Conservation (phyloP, 2,329 filamentous ascomycete genomes). For the Pseudogymnoascus sp. region DNA sequence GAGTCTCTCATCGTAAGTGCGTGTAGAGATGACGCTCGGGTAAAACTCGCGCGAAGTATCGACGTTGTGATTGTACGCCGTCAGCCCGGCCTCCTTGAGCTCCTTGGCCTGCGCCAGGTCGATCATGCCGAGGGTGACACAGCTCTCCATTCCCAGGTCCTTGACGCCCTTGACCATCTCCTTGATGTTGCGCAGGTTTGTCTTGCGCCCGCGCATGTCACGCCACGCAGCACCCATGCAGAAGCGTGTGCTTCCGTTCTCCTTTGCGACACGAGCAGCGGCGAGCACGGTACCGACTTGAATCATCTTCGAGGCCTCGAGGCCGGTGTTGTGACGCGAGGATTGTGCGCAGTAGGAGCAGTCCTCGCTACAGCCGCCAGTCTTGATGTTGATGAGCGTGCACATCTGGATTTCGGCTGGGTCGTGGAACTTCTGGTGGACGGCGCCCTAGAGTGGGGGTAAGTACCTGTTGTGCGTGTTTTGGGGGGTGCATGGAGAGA, state of each 20-base stretch:
- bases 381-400: conserved; percentile 96
- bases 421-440: conserved; percentile 81
- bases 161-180: conserved; percentile 77
- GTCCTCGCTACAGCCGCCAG: conserved; percentile 83
- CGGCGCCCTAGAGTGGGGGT: conserved; percentile 46
- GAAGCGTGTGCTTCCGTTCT: conserved; percentile 81
- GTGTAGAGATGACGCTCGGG: conserved; percentile 74
- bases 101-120: conserved; percentile 71
- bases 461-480: conserved; percentile 12
- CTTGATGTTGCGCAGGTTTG: conserved; percentile 72
- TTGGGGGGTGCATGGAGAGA: conserved; percentile 18
- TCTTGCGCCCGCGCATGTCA: conserved; percentile 87
- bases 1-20: conserved; percentile 79
- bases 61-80: conserved; percentile 91
- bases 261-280: conserved; percentile 67
- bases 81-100: conserved; percentile 74
- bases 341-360: conserved; percentile 91
- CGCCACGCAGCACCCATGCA: conserved; percentile 94
- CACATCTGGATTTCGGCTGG: conserved; percentile 82
- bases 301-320: conserved; percentile 71
- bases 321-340: conserved; percentile 66
- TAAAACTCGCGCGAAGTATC: conserved; percentile 88
- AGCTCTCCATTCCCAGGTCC: conserved; percentile 78
- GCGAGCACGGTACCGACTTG: conserved; percentile 72
- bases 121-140: conserved; percentile 92